Percentiles rank a stretch among this genome's conserved stretches.
phyloP scores from a whole-genome alignment of 441 rosid species.

The Pelargonium australe region DNA sequence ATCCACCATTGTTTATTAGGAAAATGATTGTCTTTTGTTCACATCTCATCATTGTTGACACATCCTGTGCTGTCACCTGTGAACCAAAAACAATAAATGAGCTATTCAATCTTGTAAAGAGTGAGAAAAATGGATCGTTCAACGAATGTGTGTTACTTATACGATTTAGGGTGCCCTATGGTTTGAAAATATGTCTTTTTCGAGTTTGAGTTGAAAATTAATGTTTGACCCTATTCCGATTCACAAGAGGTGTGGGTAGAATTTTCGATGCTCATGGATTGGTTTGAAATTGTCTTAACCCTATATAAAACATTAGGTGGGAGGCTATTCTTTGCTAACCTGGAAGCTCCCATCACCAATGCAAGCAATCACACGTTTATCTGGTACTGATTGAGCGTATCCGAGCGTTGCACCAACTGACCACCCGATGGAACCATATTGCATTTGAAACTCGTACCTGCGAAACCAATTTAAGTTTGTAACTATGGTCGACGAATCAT shows the following conservation, averaged over 20 bases:
- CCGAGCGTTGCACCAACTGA: slow-evolving; percentile 90
- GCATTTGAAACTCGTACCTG: slow-evolving; percentile 94
- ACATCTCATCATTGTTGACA: slow-evolving; percentile 73
- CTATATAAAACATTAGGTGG: no score
- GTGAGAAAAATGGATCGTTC: no score
- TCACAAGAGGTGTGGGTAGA: no score
- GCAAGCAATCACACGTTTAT: slow-evolving; percentile 74
- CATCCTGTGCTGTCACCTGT: slow-evolving; percentile 77
- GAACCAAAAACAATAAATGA: not conserved
- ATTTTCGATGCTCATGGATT: no score
- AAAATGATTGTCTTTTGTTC: slow-evolving; percentile 69
- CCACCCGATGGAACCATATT: slow-evolving; percentile 93
- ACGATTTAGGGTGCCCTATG: no score
- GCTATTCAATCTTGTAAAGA: no score
- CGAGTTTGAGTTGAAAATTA: no score
- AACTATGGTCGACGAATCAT: not conserved
- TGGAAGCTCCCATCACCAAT: slow-evolving; percentile 95
- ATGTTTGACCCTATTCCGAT: no score
- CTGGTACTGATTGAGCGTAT: slow-evolving; percentile 74
- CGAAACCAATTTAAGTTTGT: slow-evolving; percentile 12
- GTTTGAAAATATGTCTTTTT: no score
- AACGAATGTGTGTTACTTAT: no score
- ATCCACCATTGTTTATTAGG: slow-evolving; percentile 86
- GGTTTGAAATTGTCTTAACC: no score
- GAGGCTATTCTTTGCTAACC: slow-evolving; percentile 24